Conservation (phyloP, 768 basidiomycete species). For the Baorangia bicolor region DNA sequence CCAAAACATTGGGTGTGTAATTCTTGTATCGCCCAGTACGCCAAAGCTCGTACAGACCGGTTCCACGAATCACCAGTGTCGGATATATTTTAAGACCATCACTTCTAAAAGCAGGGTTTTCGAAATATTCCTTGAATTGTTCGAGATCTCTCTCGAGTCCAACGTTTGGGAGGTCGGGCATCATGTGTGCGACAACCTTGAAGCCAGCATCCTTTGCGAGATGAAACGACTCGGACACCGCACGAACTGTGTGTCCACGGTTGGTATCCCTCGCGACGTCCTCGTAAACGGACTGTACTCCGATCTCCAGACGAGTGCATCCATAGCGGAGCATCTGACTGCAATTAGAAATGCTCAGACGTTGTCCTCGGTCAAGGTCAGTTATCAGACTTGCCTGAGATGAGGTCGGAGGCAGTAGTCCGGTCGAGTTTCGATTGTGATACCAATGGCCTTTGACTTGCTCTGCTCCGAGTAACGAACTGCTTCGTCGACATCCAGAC, state of each 20-base stretch:
- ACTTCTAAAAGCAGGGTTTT: slow-evolving; percentile 95
- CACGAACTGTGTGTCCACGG: slow-evolving; percentile 96
- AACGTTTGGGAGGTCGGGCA: slow-evolving; percentile 98
- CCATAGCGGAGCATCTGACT: slow-evolving; percentile 99
- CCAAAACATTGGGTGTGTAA: slow-evolving; percentile 97
- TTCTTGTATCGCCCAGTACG: slow-evolving; percentile 97
- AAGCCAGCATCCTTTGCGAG: slow-evolving; percentile 98
- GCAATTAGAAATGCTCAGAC: not conserved
- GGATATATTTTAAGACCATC: slow-evolving; percentile 99
- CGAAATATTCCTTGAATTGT: slow-evolving; percentile 99
- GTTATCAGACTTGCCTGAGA: slow-evolving; percentile 58
- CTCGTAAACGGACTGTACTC: slow-evolving; percentile 98
- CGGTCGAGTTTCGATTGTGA: slow-evolving; percentile 97
- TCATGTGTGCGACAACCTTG: slow-evolving; percentile 99
- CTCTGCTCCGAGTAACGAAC: slow-evolving; percentile 96
- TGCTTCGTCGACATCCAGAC: slow-evolving; percentile 92
- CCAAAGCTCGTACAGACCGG: slow-evolving; percentile 95
- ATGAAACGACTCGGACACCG: slow-evolving; percentile 96
- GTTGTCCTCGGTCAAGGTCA: not conserved
- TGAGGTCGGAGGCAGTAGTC: slow-evolving; percentile 98
- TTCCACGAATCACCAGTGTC: slow-evolving; percentile 95
- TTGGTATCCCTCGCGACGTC: slow-evolving; percentile 99
- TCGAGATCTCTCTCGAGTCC: slow-evolving; percentile 96
- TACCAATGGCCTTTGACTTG: slow-evolving; percentile 98
- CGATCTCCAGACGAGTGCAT: slow-evolving; percentile 97